Conservation (phyloP, 202 grass and related monocot genomes). For the Hordeum pubiflorum region DNA sequence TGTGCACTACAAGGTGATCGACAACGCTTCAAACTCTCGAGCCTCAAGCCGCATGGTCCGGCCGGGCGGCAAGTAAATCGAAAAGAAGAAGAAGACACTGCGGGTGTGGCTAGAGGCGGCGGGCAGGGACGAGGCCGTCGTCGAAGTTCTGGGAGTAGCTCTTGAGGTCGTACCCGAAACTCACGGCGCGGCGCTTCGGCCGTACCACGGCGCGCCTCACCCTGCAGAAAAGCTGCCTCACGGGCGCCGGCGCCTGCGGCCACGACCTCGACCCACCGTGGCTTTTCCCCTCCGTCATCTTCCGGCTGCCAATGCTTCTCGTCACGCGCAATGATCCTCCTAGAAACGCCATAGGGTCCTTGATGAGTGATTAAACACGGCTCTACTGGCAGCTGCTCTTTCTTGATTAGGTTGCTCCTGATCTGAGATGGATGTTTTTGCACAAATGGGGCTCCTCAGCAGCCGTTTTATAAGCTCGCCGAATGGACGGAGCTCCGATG, state of each 20-base stretch:
- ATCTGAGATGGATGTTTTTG: neutral
- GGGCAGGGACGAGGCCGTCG: constrained; percentile 15
- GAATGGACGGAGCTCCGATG: neutral
- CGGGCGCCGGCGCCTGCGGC: neutral
- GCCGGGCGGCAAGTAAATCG: neutral
- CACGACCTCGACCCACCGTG: neutral
- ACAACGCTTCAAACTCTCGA: neutral
- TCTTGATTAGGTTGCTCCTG: neutral
- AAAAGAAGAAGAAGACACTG: neutral
- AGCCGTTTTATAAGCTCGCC: neutral
- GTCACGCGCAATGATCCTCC: neutral
- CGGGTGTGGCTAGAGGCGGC: neutral
- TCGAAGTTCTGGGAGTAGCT: constrained; percentile 72
- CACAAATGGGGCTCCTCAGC: neutral
- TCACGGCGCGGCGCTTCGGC: neutral
- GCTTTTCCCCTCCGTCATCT: neutral
- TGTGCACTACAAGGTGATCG: neutral
- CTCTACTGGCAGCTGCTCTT: neutral
- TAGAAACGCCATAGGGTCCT: neutral
- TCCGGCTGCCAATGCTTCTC: neutral
- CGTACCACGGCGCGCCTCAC: neutral
- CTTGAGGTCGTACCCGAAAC: constrained; percentile 45
- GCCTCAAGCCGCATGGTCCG: neutral
- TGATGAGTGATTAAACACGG: neutral
- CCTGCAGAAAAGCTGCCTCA: constrained; percentile 30